These are phyloP conservation scores for Candida patagonica DNA, from an alignment of 805 yeast genomes.

Conservation along the genomic window DNA sequence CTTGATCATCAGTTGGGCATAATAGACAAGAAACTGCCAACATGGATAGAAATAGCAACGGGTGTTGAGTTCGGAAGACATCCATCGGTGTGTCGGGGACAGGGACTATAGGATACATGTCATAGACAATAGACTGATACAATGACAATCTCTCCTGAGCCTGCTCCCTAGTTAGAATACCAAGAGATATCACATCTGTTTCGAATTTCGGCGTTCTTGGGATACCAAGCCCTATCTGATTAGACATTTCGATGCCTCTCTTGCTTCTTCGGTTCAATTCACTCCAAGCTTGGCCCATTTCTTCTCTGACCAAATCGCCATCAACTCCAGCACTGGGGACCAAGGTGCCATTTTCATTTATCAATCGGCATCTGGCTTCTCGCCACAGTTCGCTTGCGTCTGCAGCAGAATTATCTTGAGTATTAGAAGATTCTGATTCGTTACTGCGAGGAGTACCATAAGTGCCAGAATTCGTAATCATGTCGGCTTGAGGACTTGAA, in stretches of 20 bases:
- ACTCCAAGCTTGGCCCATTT: slow-evolving; percentile 16
- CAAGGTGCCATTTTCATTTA: slow-evolving; percentile 1
- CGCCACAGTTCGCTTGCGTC: not conserved
- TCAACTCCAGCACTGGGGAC: slow-evolving; percentile 11
- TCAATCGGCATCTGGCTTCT: not conserved
- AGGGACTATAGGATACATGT: slow-evolving; percentile 48
- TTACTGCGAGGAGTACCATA: not conserved
- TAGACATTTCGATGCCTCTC: slow-evolving; percentile 11
- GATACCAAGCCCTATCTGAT: not conserved
- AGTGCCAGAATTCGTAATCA: not conserved
- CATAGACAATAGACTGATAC: slow-evolving; percentile 41
- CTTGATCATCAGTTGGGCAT: too few species aligned
- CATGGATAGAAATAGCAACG: slow-evolving; percentile 54
- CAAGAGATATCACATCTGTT: slow-evolving; percentile 39
- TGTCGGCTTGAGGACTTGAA: not conserved
- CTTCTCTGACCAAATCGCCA: slow-evolving; percentile 13
- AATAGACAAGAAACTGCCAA: slow-evolving; percentile 42
- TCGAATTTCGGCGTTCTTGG: slow-evolving; percentile 13
- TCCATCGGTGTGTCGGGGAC: slow-evolving; percentile 40
- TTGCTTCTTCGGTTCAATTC: slow-evolving; percentile 7
- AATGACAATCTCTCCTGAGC: slow-evolving; percentile 44
- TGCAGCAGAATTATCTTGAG: not conserved
- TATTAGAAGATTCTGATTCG: not conserved
- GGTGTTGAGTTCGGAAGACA: slow-evolving; percentile 41
- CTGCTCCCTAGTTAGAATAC: slow-evolving; percentile 49